Base-by-base conservation (phyloP, 2,329 filamentous ascomycete species). In the Plectosphaerella cucumerina region DNA sequence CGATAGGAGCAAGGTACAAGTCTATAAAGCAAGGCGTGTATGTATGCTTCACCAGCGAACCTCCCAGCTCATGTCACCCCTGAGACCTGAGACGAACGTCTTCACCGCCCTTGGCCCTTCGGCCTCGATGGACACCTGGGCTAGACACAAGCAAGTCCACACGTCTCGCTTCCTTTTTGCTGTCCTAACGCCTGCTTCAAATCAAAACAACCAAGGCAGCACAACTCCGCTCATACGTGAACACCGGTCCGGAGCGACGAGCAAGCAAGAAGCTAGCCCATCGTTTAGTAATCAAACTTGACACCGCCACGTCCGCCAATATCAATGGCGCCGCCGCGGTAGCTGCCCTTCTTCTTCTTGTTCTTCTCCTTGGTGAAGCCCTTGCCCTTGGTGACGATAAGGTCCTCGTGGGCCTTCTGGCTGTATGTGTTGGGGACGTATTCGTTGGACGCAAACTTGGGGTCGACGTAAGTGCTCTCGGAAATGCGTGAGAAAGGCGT, bases 301-400 rank as follows among this genome's bases (percentile, higher is more conserved):
- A 96, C 88, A 52, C 89, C 87, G 71, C 93, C 92, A 57, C 87
- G 87, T 18, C 86, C 84, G 14, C 79, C 72, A 49, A 93, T 88
- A 66, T 99, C 92, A 62, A 99, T 96, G 48, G 80, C 71, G 6
- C 94, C 94, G 43, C 94, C 94, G 45, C 88, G 85, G 78, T 96
- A 99, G 58, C 87, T 90, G 47, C 94, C 94, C 60, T 85, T 80
- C 80, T 91, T 92, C 81, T 91, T 94, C 80, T 99, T 99, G 74
- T 99, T 99, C 85, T 99, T 99, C 77, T 97, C 94, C 78, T 99
- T 99, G 53, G 93, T 97, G 73, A 99, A 99, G 4, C 90, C 91
- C 75, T 97, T 97, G 62, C 94, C 94, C 67, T 87, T 90, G 31
- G 93, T 97, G 37, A 96, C 82, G 46, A 91, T 89, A 56, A 99